Conservation (phyloP, 805 yeast genomes). For the Pichia phayaonensis region DNA sequence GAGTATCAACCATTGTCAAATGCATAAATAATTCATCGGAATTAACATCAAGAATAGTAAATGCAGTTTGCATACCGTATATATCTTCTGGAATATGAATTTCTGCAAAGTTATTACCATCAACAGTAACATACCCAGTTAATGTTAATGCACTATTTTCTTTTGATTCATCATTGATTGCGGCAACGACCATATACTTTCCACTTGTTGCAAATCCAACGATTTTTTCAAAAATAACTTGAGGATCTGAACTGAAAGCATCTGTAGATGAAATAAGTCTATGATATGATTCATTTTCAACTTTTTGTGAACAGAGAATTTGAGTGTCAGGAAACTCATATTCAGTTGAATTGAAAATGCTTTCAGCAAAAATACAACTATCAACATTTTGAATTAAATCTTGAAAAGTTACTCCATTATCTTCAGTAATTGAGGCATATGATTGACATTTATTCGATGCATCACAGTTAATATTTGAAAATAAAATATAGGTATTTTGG, state of each 20-base stretch:
- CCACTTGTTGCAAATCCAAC: slow-evolving; percentile 71
- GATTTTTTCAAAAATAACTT: slow-evolving; percentile 44
- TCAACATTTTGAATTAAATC: slow-evolving; percentile 45
- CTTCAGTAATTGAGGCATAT: slow-evolving; percentile 52
- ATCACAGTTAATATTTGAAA: slow-evolving; percentile 55
- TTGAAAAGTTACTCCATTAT: slow-evolving; percentile 60
- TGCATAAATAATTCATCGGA: slow-evolving; percentile 74
- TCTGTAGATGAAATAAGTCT: slow-evolving; percentile 42
- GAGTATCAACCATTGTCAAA: slow-evolving; percentile 54
- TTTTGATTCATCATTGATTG: slow-evolving; percentile 37
- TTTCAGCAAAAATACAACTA: slow-evolving; percentile 62
- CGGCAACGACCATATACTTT: slow-evolving; percentile 67
- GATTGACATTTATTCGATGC: slow-evolving; percentile 41
- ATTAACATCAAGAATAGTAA: slow-evolving; percentile 70
- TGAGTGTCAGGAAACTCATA: slow-evolving; percentile 36
- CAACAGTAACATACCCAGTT: slow-evolving; percentile 66
- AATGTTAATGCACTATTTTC: slow-evolving; percentile 40
- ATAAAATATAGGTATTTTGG: slow-evolving; percentile 56
- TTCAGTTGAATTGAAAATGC: slow-evolving; percentile 33
- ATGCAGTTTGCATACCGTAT: slow-evolving; percentile 57
- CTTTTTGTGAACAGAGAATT: slow-evolving; percentile 54
- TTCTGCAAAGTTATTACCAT: slow-evolving; percentile 70
- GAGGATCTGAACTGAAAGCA: slow-evolving; percentile 36
- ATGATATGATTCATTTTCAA: slow-evolving; percentile 20
- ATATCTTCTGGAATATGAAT: slow-evolving; percentile 70